A percentile compares a stretch with the other conserved stretches of the same genome.
Conservation (phyloP, 352 stramenopile species). For the Plasmopara viticola region DNA sequence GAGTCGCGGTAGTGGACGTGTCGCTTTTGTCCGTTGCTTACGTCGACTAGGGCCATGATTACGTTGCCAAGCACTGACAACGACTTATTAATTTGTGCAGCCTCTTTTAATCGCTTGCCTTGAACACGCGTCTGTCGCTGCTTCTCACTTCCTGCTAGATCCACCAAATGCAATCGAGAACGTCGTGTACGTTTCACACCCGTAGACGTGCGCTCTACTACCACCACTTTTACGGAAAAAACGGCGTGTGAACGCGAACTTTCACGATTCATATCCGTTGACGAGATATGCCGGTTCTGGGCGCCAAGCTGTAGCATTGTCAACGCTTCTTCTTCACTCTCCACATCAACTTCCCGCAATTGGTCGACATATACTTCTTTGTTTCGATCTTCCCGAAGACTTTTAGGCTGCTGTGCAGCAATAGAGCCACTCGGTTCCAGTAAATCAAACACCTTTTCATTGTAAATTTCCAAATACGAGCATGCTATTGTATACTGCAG, state of each 20-base stretch:
- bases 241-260: constrained; percentile 95
- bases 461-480: constrained; percentile 90
- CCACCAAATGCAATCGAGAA: constrained; percentile 81
- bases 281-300: constrained; percentile 90
- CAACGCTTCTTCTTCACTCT: constrained; percentile 56
- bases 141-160: constrained; percentile 86
- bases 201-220: constrained; percentile 51
- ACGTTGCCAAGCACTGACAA: constrained; percentile 84
- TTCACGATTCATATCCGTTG: constrained; percentile 97
- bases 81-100: constrained; percentile 87
- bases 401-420: constrained; percentile 49
- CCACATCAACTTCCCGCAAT: constrained; percentile 59
- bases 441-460: constrained; percentile 87
- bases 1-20: constrained; percentile 86
- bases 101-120: constrained; percentile 83
- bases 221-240: constrained; percentile 94
- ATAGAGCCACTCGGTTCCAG: constrained; percentile 50
- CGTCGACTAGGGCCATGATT: constrained; percentile 84
- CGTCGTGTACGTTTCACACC: constrained; percentile 56
- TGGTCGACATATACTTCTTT: constrained; percentile 80
- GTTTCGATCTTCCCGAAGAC: constrained; percentile 65
- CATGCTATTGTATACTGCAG: constrained; percentile 62
- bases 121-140: constrained; percentile 73
- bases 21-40: constrained; percentile 68
- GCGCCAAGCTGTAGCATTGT: constrained; percentile 68